Evolutionary conservation across 495 filamentous ascomycete genomes (phyloP).

Genomic region (Amphirosellinia nigrospora): DNA sequence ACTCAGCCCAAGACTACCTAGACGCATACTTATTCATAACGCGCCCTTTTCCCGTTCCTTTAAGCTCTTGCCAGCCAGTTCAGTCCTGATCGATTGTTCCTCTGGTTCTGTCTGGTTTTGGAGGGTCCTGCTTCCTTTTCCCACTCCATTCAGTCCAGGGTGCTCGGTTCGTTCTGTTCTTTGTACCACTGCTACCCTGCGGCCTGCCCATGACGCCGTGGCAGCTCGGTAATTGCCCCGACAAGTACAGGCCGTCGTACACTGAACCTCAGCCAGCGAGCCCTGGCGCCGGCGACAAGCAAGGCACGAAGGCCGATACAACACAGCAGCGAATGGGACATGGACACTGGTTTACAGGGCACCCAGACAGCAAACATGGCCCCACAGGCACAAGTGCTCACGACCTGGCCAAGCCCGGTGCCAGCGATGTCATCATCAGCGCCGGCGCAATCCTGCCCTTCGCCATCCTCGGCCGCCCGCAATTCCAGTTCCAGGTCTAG

Average conservation of each 20-base stretch:
- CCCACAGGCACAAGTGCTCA: slow-evolving; percentile 11
- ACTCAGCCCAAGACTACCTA: background rate
- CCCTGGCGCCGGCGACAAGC: background rate
- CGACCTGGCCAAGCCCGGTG: background rate
- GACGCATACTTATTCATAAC: slow-evolving; percentile 13
- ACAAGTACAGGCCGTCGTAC: background rate
- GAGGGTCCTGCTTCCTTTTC: background rate
- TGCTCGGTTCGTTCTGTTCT: background rate
- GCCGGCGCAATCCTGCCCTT: background rate
- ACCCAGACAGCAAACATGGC: background rate
- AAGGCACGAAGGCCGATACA: background rate
- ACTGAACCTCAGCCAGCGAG: background rate
- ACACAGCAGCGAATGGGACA: background rate
- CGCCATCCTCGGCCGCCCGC: slow-evolving; percentile 4
- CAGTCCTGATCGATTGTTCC: background rate
- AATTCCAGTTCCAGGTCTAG: background rate
- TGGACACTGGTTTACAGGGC: background rate
- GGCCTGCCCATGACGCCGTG: background rate
- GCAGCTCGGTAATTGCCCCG: background rate
- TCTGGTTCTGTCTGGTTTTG: background rate
- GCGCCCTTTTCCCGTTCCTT: slow-evolving; percentile 7
- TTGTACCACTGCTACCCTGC: background rate
- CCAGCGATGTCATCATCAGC: slow-evolving; percentile 18
- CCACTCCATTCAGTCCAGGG: background rate
- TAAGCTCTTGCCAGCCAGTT: background rate